Conservation (phyloP, 169 alveolate species). For the Plasmodium ovale region DNA sequence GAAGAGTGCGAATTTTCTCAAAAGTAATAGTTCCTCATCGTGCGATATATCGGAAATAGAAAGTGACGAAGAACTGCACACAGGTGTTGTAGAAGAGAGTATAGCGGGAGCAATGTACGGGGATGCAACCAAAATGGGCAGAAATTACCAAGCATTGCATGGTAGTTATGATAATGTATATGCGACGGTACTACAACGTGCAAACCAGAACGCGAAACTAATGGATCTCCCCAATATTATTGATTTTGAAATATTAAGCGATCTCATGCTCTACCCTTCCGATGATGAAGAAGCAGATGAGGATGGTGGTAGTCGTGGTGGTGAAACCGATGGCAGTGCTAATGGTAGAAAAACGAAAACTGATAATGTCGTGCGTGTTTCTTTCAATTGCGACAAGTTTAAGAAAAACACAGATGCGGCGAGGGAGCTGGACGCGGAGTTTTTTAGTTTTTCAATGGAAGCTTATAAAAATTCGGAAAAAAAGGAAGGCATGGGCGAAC, state of each 20-base stretch:
- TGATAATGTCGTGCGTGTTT: too few species aligned
- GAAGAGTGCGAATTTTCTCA: too few species aligned
- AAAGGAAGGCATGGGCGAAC: too few species aligned
- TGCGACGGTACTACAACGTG: background rate
- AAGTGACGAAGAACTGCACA: conserved; percentile 77
- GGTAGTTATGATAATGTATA: background rate
- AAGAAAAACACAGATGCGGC: too few species aligned
- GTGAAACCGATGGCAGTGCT: background rate
- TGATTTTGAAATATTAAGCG: background rate
- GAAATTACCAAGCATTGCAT: background rate
- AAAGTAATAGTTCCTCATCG: conserved; percentile 26
- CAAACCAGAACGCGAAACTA: background rate
- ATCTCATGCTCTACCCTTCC: background rate
- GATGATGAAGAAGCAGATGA: background rate
- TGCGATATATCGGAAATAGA: conserved; percentile 55
- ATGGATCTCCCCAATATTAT: background rate
- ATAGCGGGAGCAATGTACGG: conserved; percentile 3
- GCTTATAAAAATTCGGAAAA: too few species aligned
- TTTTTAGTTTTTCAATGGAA: too few species aligned
- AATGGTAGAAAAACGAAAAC: too few species aligned
- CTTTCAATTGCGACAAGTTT: too few species aligned
- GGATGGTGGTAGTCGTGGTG: background rate
- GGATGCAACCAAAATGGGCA: background rate
- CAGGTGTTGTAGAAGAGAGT: conserved; percentile 36
- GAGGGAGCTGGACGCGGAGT: too few species aligned